Base-by-base conservation (phyloP, 2,329 filamentous ascomycete species). In the Scleromitrula shiraiana region DNA sequence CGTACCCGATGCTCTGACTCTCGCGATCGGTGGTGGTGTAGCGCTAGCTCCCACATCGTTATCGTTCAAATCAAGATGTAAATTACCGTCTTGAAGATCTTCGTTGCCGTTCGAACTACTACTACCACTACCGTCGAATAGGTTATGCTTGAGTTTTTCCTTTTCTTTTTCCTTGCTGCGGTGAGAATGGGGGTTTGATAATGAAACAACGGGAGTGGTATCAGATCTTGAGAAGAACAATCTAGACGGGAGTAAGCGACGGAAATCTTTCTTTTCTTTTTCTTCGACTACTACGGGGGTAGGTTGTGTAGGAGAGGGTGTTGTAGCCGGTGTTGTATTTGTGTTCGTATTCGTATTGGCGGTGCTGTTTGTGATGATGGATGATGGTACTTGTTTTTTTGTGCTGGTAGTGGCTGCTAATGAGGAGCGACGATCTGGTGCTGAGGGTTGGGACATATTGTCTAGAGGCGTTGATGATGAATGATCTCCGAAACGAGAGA, bases 381-480 rank as follows among this genome's bases (percentile, higher is more conserved):
- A 12, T 19, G 37, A 20, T 32, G 39, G 39, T 7, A 17, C 32
- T 9, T 27, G 30, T 29, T 56, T 57, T 17, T n/a, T n/a, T n/a
- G n/a, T n/a, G n/a, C 54, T 51, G 1, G 55, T 51, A 2, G 54
- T 38, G 4, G 57, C 57, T 6, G 56, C 48, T 3, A 64, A 51
- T 5, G 58, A 60, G 7, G 60, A 62, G 4, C 60, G 52, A 7
- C 62, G 60, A 37, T 63, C 57, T 0, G 61, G 57, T 0, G 54
- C 53, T 6, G 53, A 41, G 2, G 56, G 56, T 7, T 53, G 46
- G 3, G 49, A 2, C 12, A 17, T 35, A 5, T 41, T 41, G 26
- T 52, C 20, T 43, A 50, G 10, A 41, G 43, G 37, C 41, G 55
- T 46, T 45, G 51, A n/a, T 44, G 43, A 29, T 22, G n/a, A n/a